Percentiles rank a stretch among this genome's conserved stretches.
phyloP scores from a whole-genome alignment of 768 basidiomycete genomes.

The Calvatia gigantea region DNA sequence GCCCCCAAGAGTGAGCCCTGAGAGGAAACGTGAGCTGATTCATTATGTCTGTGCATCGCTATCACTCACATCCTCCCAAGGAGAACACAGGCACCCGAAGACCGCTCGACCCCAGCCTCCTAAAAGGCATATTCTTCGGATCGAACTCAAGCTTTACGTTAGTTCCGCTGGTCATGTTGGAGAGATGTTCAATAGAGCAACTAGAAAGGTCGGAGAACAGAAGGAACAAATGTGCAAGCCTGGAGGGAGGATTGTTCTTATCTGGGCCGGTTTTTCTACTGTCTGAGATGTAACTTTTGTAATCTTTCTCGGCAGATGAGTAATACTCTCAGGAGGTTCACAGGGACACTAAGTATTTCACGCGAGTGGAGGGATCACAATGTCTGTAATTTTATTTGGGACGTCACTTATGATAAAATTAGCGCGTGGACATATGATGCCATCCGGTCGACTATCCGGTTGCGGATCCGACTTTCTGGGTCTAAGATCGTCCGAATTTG shows the following conservation, averaged over 20 bases:
- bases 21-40: background rate
- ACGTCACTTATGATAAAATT: background rate
- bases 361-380: background rate
- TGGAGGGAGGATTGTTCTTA: background rate
- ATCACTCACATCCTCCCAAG: conserved; percentile 59
- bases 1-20: conserved; percentile 58
- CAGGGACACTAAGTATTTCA: background rate
- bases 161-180: conserved; percentile 7
- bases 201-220: background rate
- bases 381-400: background rate
- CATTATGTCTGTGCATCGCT: background rate
- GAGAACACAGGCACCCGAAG: conserved; percentile 66
- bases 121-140: conserved; percentile 54
- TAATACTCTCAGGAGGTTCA: background rate
- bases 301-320: background rate
- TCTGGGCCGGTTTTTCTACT: background rate
- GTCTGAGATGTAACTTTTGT: background rate
- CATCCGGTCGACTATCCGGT: too few relatives aligned
- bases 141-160: conserved; percentile 32
- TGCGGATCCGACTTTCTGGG: background rate
- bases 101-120: conserved; percentile 57
- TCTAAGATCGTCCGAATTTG: background rate
- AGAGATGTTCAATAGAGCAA: background rate
- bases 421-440: too few relatives aligned
- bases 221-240: background rate